phyloP scores from a whole-genome alignment of 345 rosid species.

The Jatropha curcas region DNA sequence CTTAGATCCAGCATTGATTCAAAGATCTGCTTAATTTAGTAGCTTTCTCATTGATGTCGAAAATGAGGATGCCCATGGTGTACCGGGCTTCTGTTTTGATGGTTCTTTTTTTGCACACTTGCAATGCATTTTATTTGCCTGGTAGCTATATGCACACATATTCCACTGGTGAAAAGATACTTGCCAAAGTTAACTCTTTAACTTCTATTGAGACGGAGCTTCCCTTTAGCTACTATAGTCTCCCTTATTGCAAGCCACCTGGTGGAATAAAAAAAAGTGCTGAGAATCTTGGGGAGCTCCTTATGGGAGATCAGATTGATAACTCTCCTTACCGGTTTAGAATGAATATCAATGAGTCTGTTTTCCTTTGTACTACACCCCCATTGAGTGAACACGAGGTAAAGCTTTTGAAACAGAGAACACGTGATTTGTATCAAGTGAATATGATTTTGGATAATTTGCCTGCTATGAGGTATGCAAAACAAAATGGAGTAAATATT shows the following conservation, averaged over 20 bases:
- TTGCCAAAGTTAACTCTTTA: constrained; percentile 77
- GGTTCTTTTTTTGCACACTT: constrained; percentile 40
- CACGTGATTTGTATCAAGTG: constrained; percentile 77
- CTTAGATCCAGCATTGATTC: neutral
- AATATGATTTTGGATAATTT: constrained; percentile 83
- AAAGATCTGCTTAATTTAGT: constrained; percentile 16
- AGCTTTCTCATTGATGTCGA: constrained; percentile 1
- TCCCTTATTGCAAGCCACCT: constrained; percentile 65
- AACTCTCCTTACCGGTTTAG: constrained; percentile 76
- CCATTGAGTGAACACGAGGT: constrained; percentile 68
- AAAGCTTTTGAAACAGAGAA: constrained; percentile 85
- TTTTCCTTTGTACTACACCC: constrained; percentile 64
- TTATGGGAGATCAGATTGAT: constrained; percentile 91
- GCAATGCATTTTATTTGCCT: constrained; percentile 77
- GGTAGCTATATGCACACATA: constrained; percentile 89
- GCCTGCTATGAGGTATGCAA: constrained; percentile 76
- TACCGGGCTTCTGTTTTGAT: constrained; percentile 42
- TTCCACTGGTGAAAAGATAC: constrained; percentile 45
- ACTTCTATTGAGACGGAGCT: constrained; percentile 93
- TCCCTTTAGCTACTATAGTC: constrained; percentile 78
- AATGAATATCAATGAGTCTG: constrained; percentile 67
- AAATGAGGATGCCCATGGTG: constrained; percentile 35
- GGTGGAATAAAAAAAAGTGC: constrained; percentile 70
- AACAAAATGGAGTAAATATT: constrained; percentile 64
- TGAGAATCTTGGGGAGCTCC: constrained; percentile 89